phyloP scores from a whole-genome alignment of 31 red algal genomes.

The Porphyra umbilicalis region DNA sequence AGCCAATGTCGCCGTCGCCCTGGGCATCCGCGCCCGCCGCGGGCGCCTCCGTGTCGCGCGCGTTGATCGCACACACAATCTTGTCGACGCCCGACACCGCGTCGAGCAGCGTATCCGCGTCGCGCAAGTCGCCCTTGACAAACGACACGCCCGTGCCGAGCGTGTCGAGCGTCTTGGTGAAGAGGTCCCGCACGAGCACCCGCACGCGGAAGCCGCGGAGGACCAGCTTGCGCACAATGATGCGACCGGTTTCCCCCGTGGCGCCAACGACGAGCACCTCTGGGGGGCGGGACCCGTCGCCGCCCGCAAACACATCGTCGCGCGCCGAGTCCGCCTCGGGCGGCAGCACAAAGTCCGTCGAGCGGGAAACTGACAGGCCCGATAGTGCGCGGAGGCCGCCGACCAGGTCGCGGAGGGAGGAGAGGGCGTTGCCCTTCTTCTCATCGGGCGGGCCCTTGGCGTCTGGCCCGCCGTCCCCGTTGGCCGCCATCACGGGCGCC shows the following conservation, averaged over 20 bases:
- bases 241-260: conserved; percentile 77
- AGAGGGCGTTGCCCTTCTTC: conserved; percentile 5
- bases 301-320: conserved; percentile 26
- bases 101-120: conserved; percentile 71
- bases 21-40: neutral
- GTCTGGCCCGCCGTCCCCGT: neutral
- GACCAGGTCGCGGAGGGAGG: conserved; percentile 49
- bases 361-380: conserved; percentile 22
- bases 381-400: conserved; percentile 34
- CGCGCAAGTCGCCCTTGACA: conserved; percentile 72
- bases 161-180: conserved; percentile 59
- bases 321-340: neutral
- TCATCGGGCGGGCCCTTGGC: neutral
- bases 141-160: conserved; percentile 76
- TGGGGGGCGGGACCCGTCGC: conserved; percentile 39
- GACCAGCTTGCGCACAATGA: conserved; percentile 89
- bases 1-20: neutral
- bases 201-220: conserved; percentile 77
- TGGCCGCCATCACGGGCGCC: neutral
- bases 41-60: conserved; percentile 18
- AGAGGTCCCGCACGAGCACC: conserved; percentile 81
- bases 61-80: conserved; percentile 71
- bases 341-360: conserved; percentile 16
- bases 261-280: conserved; percentile 89
- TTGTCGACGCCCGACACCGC: conserved; percentile 86